Evolutionary conservation across 2,329 filamentous ascomycete species (phyloP).

Genomic region (Ceratocystis ficicola): DNA sequence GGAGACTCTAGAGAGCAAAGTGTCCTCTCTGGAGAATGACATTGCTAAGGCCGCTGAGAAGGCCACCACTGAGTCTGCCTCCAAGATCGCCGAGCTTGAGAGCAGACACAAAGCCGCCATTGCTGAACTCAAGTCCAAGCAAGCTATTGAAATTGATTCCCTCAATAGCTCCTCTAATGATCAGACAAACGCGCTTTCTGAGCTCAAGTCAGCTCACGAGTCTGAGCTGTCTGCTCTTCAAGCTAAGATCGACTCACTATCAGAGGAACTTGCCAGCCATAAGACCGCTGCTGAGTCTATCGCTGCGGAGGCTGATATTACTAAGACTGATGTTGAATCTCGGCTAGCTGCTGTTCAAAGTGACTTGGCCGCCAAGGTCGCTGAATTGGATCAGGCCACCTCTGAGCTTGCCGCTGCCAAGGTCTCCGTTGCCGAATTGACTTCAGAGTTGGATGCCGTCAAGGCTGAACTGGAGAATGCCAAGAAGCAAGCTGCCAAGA

Average conservation of each 20-base stretch:
- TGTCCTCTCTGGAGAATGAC: conserved; percentile 39
- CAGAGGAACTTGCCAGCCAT: conserved; percentile 41
- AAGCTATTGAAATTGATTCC: conserved; percentile 34
- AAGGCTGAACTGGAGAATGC: conserved; percentile 36
- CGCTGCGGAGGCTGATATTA: conserved; percentile 36
- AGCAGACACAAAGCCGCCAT: conserved; percentile 37
- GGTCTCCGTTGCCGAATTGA: conserved; percentile 38
- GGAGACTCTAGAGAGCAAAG: conserved; percentile 38
- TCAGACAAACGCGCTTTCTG: conserved; percentile 34
- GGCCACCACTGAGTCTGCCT: conserved; percentile 33
- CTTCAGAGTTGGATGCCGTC: conserved; percentile 38
- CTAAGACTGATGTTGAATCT: conserved; percentile 38
- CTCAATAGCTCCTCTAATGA: conserved; percentile 27
- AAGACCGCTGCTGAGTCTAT: conserved; percentile 40
- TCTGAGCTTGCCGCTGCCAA: conserved; percentile 36
- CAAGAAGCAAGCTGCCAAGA: conserved; percentile 37
- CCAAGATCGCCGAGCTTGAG: conserved; percentile 35
- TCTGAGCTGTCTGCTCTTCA: conserved; percentile 38
- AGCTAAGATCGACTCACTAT: conserved; percentile 37
- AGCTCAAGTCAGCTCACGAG: conserved; percentile 40
- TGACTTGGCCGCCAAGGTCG: conserved; percentile 27
- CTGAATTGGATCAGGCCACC: conserved; percentile 32
- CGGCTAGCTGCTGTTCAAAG: conserved; percentile 30
- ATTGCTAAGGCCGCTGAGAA: conserved; percentile 44
- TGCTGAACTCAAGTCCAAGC: conserved; percentile 28